These are phyloP conservation scores for Ensete ventricosum DNA, from an alignment of 176 grass and related monocot genomes.

Conservation along the genomic window DNA sequence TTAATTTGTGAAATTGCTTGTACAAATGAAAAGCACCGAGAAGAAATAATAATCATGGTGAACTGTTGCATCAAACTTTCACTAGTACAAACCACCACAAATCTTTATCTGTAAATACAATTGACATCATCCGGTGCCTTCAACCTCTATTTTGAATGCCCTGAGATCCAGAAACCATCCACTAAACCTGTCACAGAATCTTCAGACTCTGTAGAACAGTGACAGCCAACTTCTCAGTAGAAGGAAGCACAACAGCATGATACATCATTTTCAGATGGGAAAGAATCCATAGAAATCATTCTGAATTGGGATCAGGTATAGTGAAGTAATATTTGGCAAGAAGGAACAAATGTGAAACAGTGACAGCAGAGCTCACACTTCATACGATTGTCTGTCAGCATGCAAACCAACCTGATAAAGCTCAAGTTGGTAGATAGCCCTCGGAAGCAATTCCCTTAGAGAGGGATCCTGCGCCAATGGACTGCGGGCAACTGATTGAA, in stretches of 20 bases:
- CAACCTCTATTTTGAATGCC: not conserved
- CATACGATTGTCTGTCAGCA: not conserved
- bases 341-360: not conserved
- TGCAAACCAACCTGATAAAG: slow-evolving; percentile 13
- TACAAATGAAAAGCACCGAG: not conserved
- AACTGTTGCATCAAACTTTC: not conserved
- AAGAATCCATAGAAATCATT: not conserved
- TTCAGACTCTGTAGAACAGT: too few species aligned
- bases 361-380: not conserved
- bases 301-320: not conserved
- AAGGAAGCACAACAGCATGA: not conserved
- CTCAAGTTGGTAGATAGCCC: slow-evolving; percentile 19
- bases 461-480: slow-evolving; percentile 5
- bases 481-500: not conserved
- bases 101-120: not conserved
- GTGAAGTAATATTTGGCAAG: not conserved
- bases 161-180: not conserved
- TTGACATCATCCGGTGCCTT: not conserved
- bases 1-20: not conserved
- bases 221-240: not conserved
- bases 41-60: not conserved
- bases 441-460: slow-evolving; percentile 8
- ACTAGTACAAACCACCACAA: not conserved
- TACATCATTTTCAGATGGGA: not conserved
- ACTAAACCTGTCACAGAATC: not conserved